Evolutionary conservation across 2,329 filamentous ascomycete genomes (phyloP), one percentile per base, ranked within the genome.

Genomic region (Cladosporium sp.): DNA sequence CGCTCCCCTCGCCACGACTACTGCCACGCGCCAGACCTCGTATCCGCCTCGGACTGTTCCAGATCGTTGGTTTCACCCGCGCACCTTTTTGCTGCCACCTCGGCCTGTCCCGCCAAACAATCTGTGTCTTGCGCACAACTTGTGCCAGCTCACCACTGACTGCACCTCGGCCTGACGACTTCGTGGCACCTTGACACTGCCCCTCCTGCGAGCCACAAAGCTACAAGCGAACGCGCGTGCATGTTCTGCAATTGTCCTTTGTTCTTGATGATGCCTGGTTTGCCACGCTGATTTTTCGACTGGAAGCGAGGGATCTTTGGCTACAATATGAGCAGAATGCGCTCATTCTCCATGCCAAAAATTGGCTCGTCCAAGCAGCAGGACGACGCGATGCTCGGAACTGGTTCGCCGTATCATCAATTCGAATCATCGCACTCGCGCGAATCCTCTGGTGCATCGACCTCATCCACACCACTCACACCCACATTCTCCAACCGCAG

Each of bases 391-490:
- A 66, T 65, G 63, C 57, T 63, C 38, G 59, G 58, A 54, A 47
- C 61, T 50, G 62, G 54, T 22, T 67, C 66, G 12, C 66, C 68
- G 12, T 65, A 67, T 40, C 63, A 62, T 40, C 63, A 62, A 12
- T 57, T 59, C 12, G 59, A 61, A 30, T 64, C 69, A 2, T 61
- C 65, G 40, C 72, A 73, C 59, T 74, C 72, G 52, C 71, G 70
- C 62, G 66, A 70, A 42, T 73, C 71, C 7, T 73, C 72, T 8
- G 65, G 61, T 39, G 66, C 63, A 11, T 90, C 88, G 19, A 88
- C 89, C 65, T 78, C 86, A 64, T 83, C 85, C 12, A 87, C 88
- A 19, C 88, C 88, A 54, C 76, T 87, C 38, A 90, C 88, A 42
- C 87, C 88, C 20, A 89, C 86, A 17, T 89, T 88, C 69, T 87